phyloP scores from a whole-genome alignment of 2,329 filamentous ascomycete species.

The Fusarium decemcellulare region DNA sequence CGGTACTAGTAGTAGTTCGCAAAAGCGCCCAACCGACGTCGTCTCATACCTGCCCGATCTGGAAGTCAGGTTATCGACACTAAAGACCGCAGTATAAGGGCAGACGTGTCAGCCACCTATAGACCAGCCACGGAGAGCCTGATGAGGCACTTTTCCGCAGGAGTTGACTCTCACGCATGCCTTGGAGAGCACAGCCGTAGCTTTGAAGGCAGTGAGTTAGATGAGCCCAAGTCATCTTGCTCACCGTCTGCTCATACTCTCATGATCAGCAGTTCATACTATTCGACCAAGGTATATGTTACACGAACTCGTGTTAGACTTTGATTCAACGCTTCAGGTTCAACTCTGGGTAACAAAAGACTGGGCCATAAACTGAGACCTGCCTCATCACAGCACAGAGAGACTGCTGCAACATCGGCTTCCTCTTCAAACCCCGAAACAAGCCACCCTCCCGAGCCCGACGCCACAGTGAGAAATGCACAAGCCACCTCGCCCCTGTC shows the following conservation, averaged over 20 bases:
- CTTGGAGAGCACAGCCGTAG: no score
- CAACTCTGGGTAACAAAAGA: not conserved
- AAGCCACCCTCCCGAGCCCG: slow-evolving; percentile 9
- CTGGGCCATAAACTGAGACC: not conserved
- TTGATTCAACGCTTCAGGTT: not conserved
- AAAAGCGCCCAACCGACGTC: not conserved
- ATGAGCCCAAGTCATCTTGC: no score
- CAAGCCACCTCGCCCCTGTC: slow-evolving; percentile 17
- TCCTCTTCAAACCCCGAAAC: slow-evolving; percentile 9
- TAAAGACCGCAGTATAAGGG: slow-evolving; percentile 4
- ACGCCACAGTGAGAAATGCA: slow-evolving; percentile 36
- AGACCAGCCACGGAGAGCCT: not conserved
- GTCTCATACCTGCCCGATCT: slow-evolving; percentile 33
- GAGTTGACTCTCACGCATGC: no score
- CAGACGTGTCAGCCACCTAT: not conserved
- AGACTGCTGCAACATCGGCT: no score
- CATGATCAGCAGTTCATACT: no score
- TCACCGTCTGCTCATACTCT: no score
- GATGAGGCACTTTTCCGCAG: not conserved
- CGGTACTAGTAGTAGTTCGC: not conserved
- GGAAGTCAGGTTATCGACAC: slow-evolving; percentile 2
- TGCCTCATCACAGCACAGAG: no score
- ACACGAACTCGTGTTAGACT: no score
- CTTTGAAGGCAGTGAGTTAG: no score
- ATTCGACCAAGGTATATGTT: no score